phyloP scores from a whole-genome alignment of 768 basidiomycete species.

The Macrocybe gigantea region DNA sequence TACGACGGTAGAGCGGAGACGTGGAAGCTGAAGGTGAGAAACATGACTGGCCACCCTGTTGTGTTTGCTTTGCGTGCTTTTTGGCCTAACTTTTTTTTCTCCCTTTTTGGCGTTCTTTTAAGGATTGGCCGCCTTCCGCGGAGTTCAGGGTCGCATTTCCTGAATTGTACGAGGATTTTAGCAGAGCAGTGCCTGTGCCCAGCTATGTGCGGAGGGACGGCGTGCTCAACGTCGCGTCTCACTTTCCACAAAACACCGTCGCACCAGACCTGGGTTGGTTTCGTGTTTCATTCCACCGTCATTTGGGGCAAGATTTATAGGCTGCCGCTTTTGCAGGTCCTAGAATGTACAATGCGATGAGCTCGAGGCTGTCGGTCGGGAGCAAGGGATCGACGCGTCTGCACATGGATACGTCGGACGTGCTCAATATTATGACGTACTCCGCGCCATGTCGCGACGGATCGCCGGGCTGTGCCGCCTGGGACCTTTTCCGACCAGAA shows the following conservation, averaged over 20 bases:
- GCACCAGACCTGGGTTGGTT: slow-evolving; percentile 70
- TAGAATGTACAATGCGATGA: slow-evolving; percentile 91
- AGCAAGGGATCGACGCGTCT: slow-evolving; percentile 81
- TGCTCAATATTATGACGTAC: slow-evolving; percentile 84
- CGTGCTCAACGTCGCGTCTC: slow-evolving; percentile 78
- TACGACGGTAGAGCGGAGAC: slow-evolving; percentile 52
- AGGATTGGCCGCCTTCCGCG: slow-evolving; percentile 89
- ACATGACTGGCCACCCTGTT: no score
- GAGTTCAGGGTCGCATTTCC: slow-evolving; percentile 83
- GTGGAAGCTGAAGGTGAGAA: slow-evolving; percentile 70
- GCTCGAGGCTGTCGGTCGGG: slow-evolving; percentile 54
- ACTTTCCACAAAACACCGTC: slow-evolving; percentile 73
- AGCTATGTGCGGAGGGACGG: slow-evolving; percentile 87
- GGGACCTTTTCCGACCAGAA: slow-evolving; percentile 82
- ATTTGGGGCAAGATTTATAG: slow-evolving; percentile 7
- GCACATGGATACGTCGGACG: slow-evolving; percentile 93
- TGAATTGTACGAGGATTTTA: slow-evolving; percentile 80
- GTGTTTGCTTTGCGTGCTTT: neutral
- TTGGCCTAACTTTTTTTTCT: neutral
- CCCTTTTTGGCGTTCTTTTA: neutral
- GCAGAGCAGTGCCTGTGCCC: slow-evolving; percentile 74
- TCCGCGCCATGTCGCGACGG: slow-evolving; percentile 50
- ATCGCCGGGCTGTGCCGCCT: slow-evolving; percentile 73
- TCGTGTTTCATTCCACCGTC: slow-evolving; percentile 2
- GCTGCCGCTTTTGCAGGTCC: slow-evolving; percentile 49